Percentiles rank a stretch among this genome's conserved stretches.
These are phyloP conservation scores for Puya raimondii DNA, from an alignment of 176 grass and related monocot genomes.

Conservation along the genomic window DNA sequence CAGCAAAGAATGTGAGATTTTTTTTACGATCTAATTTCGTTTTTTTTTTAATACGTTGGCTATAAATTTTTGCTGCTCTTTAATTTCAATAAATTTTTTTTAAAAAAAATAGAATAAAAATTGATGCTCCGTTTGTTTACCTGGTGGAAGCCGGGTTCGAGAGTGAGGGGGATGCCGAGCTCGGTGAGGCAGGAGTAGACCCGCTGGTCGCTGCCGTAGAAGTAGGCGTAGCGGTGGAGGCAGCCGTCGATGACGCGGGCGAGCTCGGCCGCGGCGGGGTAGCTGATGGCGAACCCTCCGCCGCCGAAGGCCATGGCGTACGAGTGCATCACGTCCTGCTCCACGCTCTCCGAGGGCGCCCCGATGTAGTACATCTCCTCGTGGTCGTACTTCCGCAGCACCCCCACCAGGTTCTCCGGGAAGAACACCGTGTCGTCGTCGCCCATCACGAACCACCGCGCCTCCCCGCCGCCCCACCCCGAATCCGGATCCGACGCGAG, in stretches of 20 bases:
- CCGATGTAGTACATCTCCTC: conserved; percentile 87
- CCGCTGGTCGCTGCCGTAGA: conserved; percentile 89
- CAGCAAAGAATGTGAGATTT: no score
- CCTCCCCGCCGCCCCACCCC: not conserved
- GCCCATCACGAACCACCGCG: conserved; percentile 90
- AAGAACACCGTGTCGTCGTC: conserved; percentile 99
- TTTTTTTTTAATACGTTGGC: no score
- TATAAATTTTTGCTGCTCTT: no score
- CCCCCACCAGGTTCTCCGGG: conserved; percentile 63
- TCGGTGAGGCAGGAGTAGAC: conserved; percentile 77
- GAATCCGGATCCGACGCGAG: conserved; percentile 21
- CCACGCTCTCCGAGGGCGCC: conserved; percentile 89
- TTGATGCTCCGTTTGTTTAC: conserved; percentile 8
- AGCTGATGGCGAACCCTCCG: conserved; percentile 84
- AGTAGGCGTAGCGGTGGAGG: conserved; percentile 50
- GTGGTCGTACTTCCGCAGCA: conserved; percentile 89
- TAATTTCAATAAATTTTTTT: no score
- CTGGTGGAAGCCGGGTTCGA: conserved; percentile 93
- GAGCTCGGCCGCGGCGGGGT: conserved; percentile 59
- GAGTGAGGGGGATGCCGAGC: conserved; percentile 81
- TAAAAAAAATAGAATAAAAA: no score
- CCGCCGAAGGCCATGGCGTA: conserved; percentile 94
- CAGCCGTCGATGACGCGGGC: conserved; percentile 53
- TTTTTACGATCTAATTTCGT: no score
- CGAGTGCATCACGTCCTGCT: conserved; percentile 82